These are phyloP conservation scores for Oryza punctata DNA, from an alignment of 176 grass and related monocot genomes.

Conservation along the genomic window DNA sequence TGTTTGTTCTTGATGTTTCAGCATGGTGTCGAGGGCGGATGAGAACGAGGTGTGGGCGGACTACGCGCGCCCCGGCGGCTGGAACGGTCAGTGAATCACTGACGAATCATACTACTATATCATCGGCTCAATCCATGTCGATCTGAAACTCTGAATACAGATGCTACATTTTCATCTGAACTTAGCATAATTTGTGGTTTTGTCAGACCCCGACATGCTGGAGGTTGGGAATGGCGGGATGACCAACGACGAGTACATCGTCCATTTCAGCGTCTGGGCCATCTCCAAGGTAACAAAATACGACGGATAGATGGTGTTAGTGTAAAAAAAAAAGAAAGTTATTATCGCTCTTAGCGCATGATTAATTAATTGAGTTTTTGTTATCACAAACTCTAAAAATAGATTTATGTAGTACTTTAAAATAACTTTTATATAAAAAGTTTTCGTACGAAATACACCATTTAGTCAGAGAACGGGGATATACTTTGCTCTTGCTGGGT, in stretches of 20 bases:
- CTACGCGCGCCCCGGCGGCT: constrained; percentile 81
- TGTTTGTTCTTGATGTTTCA: constrained; percentile 10
- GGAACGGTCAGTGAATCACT: constrained; percentile 65
- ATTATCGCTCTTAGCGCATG: too few relatives aligned
- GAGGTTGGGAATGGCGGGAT: constrained; percentile 94
- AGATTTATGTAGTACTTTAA: too few relatives aligned
- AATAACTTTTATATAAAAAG: too few relatives aligned
- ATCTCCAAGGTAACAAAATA: constrained; percentile 63
- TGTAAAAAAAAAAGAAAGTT: too few relatives aligned
- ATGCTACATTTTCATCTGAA: background rate
- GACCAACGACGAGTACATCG: constrained; percentile 71
- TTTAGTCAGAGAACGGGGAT: too few relatives aligned
- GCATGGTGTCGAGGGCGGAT: constrained; percentile 80
- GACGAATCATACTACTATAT: background rate
- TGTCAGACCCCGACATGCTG: constrained; percentile 86
- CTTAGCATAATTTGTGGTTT: background rate
- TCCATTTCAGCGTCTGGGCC: constrained; percentile 90
- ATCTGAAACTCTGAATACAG: background rate
- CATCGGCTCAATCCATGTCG: background rate
- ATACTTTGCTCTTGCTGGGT: background rate
- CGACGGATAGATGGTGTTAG: background rate
- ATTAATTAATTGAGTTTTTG: too few relatives aligned
- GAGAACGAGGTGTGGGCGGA: constrained; percentile 89
- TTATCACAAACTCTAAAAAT: too few relatives aligned
- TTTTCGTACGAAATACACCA: too few relatives aligned